Evolutionary conservation across 306 rosid species (phyloP), one percentile per base, ranked within the genome.

Genomic region (Sicyos baderoa): DNA sequence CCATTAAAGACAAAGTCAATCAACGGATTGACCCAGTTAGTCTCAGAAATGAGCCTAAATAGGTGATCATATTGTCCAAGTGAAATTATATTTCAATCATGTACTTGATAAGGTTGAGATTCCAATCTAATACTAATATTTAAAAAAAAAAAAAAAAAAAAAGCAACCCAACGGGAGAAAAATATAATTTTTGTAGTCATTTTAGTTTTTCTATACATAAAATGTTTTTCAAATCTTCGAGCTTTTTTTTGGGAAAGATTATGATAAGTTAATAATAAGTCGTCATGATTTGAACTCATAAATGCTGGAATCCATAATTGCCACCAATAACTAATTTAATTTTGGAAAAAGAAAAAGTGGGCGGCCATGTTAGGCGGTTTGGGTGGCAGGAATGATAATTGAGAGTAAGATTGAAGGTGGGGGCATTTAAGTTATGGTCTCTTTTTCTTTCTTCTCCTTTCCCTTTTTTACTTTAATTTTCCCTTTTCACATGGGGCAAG

Each of bases 331-430:
- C 4, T 35, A 37, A 8, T 17, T 7, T 3, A 32, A 35, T 35
- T 61, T 61, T 61, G 16, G 4, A 45, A 45, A 45, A 45, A 60
- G n/a, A 7, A 37, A 37, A 61, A 37, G 27, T 17, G 49, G 68
- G 2, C 49, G 17, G 49, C 49, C 49, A 61, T 37, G 68, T 37
- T 61, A 2, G 49, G 68, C 25, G 37, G 50, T 17, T 44, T 61
- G 67, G 10, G 23, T 35, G 67, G 23, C 67, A 32, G 40, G 23
- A 35, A 8, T 32, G 67, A 60, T 60, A 35, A 60, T 60, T 60
- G 67, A 32, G 67, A 60, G 69, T 62, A 42, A 55, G 70, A 40
- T 40, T 64, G 70, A 64, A 64, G 70, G 70, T 64, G 70, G 71
- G 71, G 71, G 55, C 49, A 45, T 23, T 50, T 22, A 16, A 66